Evolutionary conservation across 2,329 filamentous ascomycete species (phyloP), one percentile per base, ranked within the genome.

Genomic region (Trichophaea hybrida): DNA sequence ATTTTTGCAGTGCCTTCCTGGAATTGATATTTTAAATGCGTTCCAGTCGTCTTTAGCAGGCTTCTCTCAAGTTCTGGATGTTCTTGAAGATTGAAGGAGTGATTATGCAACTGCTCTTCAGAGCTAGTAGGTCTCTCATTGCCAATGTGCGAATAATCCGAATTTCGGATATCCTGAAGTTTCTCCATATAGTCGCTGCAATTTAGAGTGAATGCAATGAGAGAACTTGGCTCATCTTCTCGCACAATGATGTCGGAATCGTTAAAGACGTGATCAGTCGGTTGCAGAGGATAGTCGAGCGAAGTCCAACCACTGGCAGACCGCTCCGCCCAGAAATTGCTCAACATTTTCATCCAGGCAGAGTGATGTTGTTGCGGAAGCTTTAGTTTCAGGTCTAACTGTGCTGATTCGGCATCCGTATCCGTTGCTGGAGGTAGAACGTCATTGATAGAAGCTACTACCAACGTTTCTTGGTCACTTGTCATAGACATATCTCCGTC

Each of bases 281-380:
- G 66, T 59, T 67, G 65, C 64, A 97, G 80, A 2, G 94, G 94
- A 69, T 98, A 98, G 58, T 98, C 93, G 17, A 98, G 78, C 24
- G 85, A 81, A 5, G 85, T 80, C 93, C 93, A 98, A 40, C 91
- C 90, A 71, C 89, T 96, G 31, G 94, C 88, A 52, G 93, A 97
- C 57, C 93, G 82, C 73, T 98, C 94, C 1, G 93, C 94, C 93
- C 93, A 98, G 72, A 98, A 98, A 69, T 91, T 96, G 13, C 89
- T 93, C 50, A 98, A 78, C 75, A 96, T 89, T 70, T 94, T 95
- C 81, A 98, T 85, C 65, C 97, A 76, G 50, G 89, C 96, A 59
- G 83, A 90, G 72, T 91, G 93, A 70, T 96, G 88, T 69, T 97
- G 88, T 69, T 88, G 95, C 1, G 89, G 88, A 10, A 98, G 78